Evolutionary conservation across 2,329 filamentous ascomycete species (phyloP).

Genomic region (Apiospora aurea): DNA sequence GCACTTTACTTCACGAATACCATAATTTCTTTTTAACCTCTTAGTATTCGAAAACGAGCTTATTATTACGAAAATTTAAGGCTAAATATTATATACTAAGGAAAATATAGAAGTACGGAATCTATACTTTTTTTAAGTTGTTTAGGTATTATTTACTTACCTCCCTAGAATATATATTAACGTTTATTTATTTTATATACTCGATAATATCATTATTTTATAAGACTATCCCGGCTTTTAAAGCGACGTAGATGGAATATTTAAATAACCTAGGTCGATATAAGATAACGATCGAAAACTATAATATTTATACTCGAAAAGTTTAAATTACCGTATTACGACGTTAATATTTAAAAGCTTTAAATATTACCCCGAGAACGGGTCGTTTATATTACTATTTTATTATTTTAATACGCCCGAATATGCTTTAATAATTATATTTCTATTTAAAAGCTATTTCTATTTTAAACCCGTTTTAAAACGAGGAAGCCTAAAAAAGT

Average conservation of each 20-base stretch:
- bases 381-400: conserved; percentile 89
- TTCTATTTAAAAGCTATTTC: conserved; percentile 76
- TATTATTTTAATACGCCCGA: conserved; percentile 77
- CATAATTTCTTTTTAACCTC: conserved; percentile 82
- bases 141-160: conserved; percentile 76
- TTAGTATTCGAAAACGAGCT: conserved; percentile 81
- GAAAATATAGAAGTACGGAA: conserved; percentile 92
- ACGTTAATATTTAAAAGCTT: conserved; percentile 85
- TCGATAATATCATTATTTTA: conserved; percentile 88
- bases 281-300: conserved; percentile 89
- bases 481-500: no score
- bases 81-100: conserved; percentile 90
- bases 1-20: conserved; percentile 60
- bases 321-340: conserved; percentile 81
- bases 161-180: conserved; percentile 87
- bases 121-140: conserved; percentile 83
- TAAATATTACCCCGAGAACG: conserved; percentile 75
- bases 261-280: conserved; percentile 86
- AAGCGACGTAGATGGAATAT: conserved; percentile 93
- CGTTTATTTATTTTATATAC: conserved; percentile 89
- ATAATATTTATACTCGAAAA: conserved; percentile 76
- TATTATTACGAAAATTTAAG: conserved; percentile 71
- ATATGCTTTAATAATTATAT: conserved; percentile 73
- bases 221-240: conserved; percentile 83
- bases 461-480: conserved; percentile 71